phyloP scores from a whole-genome alignment of 225 moss, liverwort and hornwort genomes.

The Physcomitrellopsis africana region DNA sequence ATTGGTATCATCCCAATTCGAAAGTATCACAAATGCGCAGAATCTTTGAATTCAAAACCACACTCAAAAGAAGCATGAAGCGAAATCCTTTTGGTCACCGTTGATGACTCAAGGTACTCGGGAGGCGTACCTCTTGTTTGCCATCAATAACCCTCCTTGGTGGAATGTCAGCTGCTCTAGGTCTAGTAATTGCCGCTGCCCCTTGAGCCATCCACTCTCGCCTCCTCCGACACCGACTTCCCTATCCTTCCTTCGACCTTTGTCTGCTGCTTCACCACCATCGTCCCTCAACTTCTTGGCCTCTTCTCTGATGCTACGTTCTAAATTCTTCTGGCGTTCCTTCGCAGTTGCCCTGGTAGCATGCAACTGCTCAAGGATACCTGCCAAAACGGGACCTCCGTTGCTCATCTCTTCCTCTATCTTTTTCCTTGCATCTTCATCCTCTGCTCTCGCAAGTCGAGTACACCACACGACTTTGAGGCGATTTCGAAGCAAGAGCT shows the following conservation, averaged over 20 bases:
- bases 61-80: slow-evolving; percentile 2
- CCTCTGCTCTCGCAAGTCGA: slow-evolving; percentile 90
- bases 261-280: slow-evolving; percentile 71
- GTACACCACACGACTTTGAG: slow-evolving; percentile 97
- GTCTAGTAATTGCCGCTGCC: slow-evolving; percentile 90
- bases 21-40: not conserved
- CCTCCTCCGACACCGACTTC: slow-evolving; percentile 69
- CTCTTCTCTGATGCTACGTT: slow-evolving; percentile 91
- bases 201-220: slow-evolving; percentile 93
- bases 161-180: slow-evolving; percentile 89
- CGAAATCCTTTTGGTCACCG: not conserved
- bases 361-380: slow-evolving; percentile 90
- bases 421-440: slow-evolving; percentile 82
- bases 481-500: slow-evolving; percentile 87
- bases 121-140: slow-evolving; percentile 70
- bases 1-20: not conserved
- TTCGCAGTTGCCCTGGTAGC: slow-evolving; percentile 95
- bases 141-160: slow-evolving; percentile 95
- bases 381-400: slow-evolving; percentile 69
- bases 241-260: slow-evolving; percentile 70
- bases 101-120: not conserved
- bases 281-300: slow-evolving; percentile 95
- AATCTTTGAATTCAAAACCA: not conserved
- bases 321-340: slow-evolving; percentile 86
- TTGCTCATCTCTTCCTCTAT: slow-evolving; percentile 95